phyloP scores from a whole-genome alignment of 495 filamentous ascomycete genomes.

The Viridothelium virens region DNA sequence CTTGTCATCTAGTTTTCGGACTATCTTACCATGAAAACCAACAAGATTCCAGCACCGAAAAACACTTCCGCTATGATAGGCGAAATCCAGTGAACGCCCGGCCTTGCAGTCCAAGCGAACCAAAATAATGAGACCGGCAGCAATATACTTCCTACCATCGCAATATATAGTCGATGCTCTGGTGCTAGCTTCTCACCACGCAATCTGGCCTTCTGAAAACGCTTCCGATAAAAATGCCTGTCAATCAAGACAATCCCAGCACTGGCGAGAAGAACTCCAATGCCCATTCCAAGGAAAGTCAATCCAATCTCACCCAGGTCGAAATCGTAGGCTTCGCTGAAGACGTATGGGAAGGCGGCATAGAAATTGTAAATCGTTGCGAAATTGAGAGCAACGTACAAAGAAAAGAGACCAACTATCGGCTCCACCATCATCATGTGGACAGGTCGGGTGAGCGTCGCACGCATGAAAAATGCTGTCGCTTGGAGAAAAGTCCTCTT shows the following conservation, averaged over 20 bases:
- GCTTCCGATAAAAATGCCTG: slow-evolving; percentile 1
- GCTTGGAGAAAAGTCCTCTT: neutral
- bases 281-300: slow-evolving; percentile 13
- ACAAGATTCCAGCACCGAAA: slow-evolving; percentile 29
- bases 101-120: slow-evolving; percentile 32
- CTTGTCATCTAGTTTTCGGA: neutral
- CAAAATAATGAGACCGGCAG: slow-evolving; percentile 28
- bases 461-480: slow-evolving; percentile 10
- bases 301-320: slow-evolving; percentile 7
- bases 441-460: slow-evolving; percentile 16
- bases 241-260: slow-evolving; percentile 1
- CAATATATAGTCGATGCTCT: slow-evolving; percentile 28
- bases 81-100: slow-evolving; percentile 22
- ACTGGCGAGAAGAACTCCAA: neutral
- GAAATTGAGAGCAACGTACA: slow-evolving; percentile 33
- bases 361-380: slow-evolving; percentile 36
- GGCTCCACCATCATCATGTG: slow-evolving; percentile 37
- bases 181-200: slow-evolving; percentile 13
- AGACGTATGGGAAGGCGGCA: slow-evolving; percentile 33
- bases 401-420: slow-evolving; percentile 30
- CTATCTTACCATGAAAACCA: slow-evolving; percentile 14
- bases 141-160: slow-evolving; percentile 21
- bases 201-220: slow-evolving; percentile 8
- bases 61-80: slow-evolving; percentile 27
- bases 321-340: slow-evolving; percentile 9